Percentiles rank a stretch among this genome's conserved stretches.
Conservation (phyloP, 2,329 filamentous ascomycete genomes). For the Fusarium veterinarium region DNA sequence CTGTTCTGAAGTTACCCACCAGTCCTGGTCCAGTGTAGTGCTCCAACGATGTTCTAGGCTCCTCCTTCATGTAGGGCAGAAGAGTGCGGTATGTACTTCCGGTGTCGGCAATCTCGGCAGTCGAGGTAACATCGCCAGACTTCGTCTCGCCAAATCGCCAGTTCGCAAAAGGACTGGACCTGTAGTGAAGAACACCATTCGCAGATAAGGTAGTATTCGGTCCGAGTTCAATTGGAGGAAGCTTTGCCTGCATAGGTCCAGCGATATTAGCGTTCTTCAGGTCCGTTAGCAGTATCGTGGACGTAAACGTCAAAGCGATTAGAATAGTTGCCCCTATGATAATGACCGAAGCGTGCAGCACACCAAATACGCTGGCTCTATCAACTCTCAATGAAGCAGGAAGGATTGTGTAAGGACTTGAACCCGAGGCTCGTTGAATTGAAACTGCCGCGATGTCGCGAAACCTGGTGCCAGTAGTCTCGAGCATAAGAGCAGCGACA, state of each 20-base stretch:
- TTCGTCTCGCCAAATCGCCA: background rate
- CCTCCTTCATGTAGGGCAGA: background rate
- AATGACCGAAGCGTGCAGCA: accelerated
- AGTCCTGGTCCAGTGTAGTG: background rate
- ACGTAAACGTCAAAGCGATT: background rate
- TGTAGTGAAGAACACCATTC: background rate
- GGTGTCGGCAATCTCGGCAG: background rate
- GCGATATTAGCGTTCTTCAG: background rate
- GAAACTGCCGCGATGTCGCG: background rate
- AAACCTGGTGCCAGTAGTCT: background rate
- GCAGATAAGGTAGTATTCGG: background rate
- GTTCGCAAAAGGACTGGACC: background rate
- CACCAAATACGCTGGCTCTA: accelerated
- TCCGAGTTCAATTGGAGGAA: background rate
- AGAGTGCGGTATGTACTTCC: background rate
- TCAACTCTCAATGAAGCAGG: background rate
- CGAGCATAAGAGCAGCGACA: background rate
- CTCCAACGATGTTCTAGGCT: background rate
- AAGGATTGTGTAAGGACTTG: background rate
- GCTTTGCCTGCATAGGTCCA: background rate
- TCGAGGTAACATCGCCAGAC: background rate
- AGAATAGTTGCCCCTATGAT: accelerated
- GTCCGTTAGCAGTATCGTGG: background rate
- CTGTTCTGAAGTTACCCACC: background rate
- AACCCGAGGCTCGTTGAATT: background rate